phyloP scores from a whole-genome alignment of 257 asterid species.

The Nicotiana tabacum region DNA sequence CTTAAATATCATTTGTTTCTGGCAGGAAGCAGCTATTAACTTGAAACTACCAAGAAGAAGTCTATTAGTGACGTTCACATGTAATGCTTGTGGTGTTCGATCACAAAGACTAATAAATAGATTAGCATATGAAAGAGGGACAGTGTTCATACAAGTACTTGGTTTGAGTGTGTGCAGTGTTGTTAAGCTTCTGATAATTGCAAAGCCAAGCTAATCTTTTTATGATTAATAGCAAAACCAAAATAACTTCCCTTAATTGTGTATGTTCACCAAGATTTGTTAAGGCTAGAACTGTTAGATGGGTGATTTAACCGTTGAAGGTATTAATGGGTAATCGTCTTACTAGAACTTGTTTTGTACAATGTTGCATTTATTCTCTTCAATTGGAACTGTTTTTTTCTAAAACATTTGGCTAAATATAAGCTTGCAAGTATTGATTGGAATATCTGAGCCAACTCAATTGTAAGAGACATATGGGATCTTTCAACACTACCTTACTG shows the following conservation, averaged over 20 bases:
- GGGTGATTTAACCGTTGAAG: neutral
- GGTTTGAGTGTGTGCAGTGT: neutral
- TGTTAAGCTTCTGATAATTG: neutral
- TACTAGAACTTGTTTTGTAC: neutral
- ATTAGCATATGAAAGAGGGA: slow-evolving; percentile 50
- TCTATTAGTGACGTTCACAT: too few relatives aligned
- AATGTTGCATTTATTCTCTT: neutral
- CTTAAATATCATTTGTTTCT: too few relatives aligned
- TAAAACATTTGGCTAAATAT: neutral
- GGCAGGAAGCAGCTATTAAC: too few relatives aligned
- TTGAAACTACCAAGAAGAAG: too few relatives aligned
- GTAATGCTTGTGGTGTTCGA: too few relatives aligned
- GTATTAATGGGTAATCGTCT: neutral
- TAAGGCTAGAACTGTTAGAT: neutral
- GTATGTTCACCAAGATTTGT: neutral
- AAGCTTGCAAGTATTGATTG: neutral
- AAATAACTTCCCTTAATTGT: neutral
- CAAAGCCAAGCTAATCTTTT: neutral
- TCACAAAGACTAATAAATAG: too few relatives aligned
- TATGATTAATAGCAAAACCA: neutral
- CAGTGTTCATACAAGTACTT: slow-evolving; percentile 80
- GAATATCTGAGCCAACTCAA: neutral
- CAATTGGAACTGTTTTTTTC: neutral
- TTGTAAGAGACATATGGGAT: too few relatives aligned
- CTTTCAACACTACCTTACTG: too few relatives aligned